A percentile compares a stretch with the other conserved stretches of the same genome.
Conservation (phyloP, 2,329 filamentous ascomycete species). For the Microdochium paspali region DNA sequence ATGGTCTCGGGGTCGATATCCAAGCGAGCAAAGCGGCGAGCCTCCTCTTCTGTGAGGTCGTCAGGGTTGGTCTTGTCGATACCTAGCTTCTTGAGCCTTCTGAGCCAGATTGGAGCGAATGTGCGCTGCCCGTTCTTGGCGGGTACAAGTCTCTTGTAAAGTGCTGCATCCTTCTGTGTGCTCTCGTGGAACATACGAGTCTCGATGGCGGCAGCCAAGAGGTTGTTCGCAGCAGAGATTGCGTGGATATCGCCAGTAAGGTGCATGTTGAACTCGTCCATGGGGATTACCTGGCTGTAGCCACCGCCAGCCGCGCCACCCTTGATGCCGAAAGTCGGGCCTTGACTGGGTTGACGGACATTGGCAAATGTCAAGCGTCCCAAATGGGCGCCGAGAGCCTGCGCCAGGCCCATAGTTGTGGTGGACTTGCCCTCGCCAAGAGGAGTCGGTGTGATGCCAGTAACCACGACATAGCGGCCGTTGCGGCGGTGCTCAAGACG, state of each 20-base stretch:
- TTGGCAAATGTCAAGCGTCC: constrained; percentile 89
- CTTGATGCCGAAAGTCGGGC: constrained; percentile 98
- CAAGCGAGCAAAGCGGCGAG: constrained; percentile 77
- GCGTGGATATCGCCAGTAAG: constrained; percentile 97
- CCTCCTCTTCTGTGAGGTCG: constrained; percentile 83
- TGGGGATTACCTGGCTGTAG: constrained; percentile 98
- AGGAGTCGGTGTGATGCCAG: constrained; percentile 92
- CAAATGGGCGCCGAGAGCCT: constrained; percentile 83
- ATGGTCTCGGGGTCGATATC: constrained; percentile 97
- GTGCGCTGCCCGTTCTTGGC: constrained; percentile 80
- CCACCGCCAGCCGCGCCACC: constrained; percentile 93
- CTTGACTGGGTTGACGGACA: constrained; percentile 92
- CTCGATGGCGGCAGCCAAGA: constrained; percentile 91
- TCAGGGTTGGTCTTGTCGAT: constrained; percentile 93
- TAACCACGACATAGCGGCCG: constrained; percentile 85
- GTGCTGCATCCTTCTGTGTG: constrained; percentile 80
- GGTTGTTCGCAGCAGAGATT: constrained; percentile 93
- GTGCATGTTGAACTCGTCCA: constrained; percentile 99
- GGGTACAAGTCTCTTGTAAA: constrained; percentile 84
- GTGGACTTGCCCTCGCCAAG: constrained; percentile 97
- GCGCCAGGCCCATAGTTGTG: constrained; percentile 89
- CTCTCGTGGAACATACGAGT: constrained; percentile 98
- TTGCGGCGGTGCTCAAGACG: constrained; percentile 80
- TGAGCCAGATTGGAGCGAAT: constrained; percentile 87
- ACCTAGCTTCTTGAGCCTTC: constrained; percentile 86